Evolutionary conservation across 2,329 filamentous ascomycete species (phyloP), one percentile per base, ranked within the genome.

Genomic region (Fusarium transvaalense): DNA sequence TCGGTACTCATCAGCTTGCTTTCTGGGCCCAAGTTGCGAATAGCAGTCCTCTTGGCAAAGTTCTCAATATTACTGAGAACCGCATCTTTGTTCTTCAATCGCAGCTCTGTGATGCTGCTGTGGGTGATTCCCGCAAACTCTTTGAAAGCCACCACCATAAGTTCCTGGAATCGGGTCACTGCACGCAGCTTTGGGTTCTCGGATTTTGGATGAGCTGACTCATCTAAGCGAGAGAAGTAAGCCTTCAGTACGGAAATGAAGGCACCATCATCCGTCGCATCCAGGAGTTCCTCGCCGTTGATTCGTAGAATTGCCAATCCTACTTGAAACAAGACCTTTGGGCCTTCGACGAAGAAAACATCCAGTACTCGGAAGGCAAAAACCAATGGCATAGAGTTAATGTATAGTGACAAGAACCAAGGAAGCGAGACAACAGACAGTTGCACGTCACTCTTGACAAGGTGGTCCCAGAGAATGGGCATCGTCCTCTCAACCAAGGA

Each of bases 101-200:
- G 90, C 76, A 97, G 86, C 70, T 98, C 96, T 1, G 91, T 92
- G 64, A 99, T 94, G 51, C 91, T 97, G 76, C 89, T 91, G 76
- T 99, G 95, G 0, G 96, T 99, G 71, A 99, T 97, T 39, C 91
- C 93, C 1, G 95, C 92, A 76, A 99, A 99, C 76, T 99, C 96
- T 73, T 97, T 98, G 82, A 99, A 99, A 1, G 96, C 96, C 21
- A 98, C 96, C 5, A 99, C 96, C 94, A 99, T 98, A 59, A 99
- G 87, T 78, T 98, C 96, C 75, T 99, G 96, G 77, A 99, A 99
- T 46, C 93, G 89, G 8, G 97, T 99, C 55, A 99, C 96, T 0
- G 94, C 93, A 54, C 95, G 88, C 53, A 98, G 84, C 81, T 98
- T 99, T 5, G 94, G 90, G 68, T 98, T 99, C 77, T 97, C 94